Percentiles rank a stretch among this genome's conserved stretches.
Conservation (phyloP, 2,329 filamentous ascomycete genomes). For the Fusarium bactridioides region DNA sequence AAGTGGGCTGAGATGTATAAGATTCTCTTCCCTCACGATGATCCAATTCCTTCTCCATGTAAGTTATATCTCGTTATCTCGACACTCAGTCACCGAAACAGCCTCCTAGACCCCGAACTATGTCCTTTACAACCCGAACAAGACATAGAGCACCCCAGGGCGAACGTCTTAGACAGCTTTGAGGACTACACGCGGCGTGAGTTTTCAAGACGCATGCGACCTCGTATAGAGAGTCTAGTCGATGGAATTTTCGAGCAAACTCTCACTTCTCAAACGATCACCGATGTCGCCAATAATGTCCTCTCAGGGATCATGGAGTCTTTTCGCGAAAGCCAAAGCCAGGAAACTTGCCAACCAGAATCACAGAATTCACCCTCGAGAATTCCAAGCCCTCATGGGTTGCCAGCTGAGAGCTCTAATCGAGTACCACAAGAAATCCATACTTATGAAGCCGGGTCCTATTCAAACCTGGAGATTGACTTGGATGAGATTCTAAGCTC, state of each 20-base stretch:
- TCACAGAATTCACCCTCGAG: not conserved
- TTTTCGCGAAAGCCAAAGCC: not conserved
- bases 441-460: fast-evolving
- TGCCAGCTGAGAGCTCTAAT: fast-evolving
- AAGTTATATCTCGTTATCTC: not conserved
- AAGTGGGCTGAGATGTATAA: not conserved
- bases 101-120: not conserved
- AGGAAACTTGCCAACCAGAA: not conserved
- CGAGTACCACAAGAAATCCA: not conserved
- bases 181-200: not conserved
- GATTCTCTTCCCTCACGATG: not conserved
- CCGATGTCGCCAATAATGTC: not conserved
- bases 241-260: not conserved
- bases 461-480: not conserved
- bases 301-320: not conserved
- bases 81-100: too few species aligned
- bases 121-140: not conserved
- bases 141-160: fast-evolving
- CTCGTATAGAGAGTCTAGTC: not conserved
- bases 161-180: not conserved
- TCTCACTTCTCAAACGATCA: not conserved
- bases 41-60: not conserved
- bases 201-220: not conserved
- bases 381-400: not conserved
- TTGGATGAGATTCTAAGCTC: not conserved